Evolutionary conservation across 257 asterid species (phyloP).

Genomic region (Solanum stenotomum): DNA sequence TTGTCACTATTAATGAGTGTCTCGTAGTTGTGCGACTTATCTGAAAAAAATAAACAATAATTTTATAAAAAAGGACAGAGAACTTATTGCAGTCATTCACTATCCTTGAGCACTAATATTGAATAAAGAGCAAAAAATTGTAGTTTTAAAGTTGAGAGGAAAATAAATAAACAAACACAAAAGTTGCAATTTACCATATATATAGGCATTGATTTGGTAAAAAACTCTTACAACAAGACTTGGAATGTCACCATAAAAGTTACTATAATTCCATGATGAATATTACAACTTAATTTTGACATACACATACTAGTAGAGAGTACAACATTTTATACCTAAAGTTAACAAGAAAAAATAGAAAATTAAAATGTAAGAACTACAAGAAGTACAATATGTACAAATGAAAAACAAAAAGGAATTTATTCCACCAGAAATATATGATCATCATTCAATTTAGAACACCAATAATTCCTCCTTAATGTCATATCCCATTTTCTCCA

Average conservation of each 20-base stretch:
- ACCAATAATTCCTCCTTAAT: conserved; percentile 56
- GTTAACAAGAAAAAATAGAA: background rate
- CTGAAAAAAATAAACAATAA: background rate
- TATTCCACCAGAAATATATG: background rate
- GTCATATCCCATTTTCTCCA: conserved; percentile 92
- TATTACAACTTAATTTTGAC: background rate
- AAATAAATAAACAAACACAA: background rate
- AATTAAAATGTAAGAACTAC: background rate
- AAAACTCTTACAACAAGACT: background rate
- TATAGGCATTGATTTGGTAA: background rate
- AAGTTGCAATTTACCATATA: background rate
- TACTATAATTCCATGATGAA: background rate
- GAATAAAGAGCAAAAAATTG: background rate
- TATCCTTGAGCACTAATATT: background rate
- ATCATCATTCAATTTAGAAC: conserved; percentile 21
- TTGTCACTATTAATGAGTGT: background rate
- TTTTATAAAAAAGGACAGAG: background rate
- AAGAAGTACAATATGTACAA: background rate
- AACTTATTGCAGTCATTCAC: background rate
- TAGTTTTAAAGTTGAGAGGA: background rate
- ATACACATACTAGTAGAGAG: background rate
- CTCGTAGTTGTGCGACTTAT: background rate
- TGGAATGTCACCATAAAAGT: background rate
- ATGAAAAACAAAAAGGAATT: background rate
- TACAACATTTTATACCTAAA: background rate